Evolutionary conservation across 73 alveolate genomes (phyloP).

Genomic region (Paramecium primaurelia): DNA sequence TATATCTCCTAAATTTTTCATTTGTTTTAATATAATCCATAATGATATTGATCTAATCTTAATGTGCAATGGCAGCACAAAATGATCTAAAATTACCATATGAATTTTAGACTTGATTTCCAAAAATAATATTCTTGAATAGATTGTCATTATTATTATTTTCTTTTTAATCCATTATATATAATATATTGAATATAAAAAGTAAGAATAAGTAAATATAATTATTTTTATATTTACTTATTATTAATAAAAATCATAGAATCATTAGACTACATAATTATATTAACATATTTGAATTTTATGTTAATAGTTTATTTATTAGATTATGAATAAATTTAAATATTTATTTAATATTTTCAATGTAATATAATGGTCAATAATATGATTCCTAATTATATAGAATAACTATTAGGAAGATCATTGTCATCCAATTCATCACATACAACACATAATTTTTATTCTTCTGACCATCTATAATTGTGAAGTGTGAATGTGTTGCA

Average conservation of each 20-base stretch:
- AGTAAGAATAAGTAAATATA: background rate
- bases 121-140: conserved; percentile 52
- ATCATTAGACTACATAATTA: too few species aligned
- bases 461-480: background rate
- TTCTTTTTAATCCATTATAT: background rate
- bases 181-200: background rate
- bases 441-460: background rate
- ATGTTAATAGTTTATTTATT: background rate
- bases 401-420: background rate
- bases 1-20: conserved; percentile 55
- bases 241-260: too few species aligned
- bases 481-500: background rate
- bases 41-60: conserved; percentile 31
- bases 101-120: conserved; percentile 45
- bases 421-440: background rate
- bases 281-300: too few species aligned
- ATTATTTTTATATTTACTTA: too few species aligned
- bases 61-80: conserved; percentile 52
- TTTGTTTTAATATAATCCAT: conserved; percentile 46
- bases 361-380: background rate
- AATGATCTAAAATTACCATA: conserved; percentile 61
- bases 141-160: background rate
- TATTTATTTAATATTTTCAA: background rate
- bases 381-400: background rate
- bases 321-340: background rate